Percentiles rank a stretch among this genome's conserved stretches.
Evolutionary conservation across 345 rosid genomes (phyloP).

Genomic region (Anastatica hierochuntica): DNA sequence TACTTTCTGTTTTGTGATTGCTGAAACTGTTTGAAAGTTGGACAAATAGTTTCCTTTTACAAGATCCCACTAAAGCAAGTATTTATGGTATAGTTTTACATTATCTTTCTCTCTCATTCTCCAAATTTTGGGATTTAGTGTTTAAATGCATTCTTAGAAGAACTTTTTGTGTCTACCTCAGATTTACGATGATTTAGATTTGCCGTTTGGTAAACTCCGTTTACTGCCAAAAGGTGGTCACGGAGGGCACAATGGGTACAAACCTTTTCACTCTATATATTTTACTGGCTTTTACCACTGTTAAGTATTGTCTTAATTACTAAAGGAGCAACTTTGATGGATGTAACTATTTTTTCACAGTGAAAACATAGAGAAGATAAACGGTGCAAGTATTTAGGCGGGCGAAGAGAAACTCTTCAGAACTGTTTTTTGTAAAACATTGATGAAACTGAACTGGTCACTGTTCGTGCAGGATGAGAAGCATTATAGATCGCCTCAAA

Average conservation of each 20-base stretch:
- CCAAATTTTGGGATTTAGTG: too few species aligned
- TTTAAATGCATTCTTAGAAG: neutral
- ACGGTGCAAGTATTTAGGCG: too few species aligned
- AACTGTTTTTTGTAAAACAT: too few species aligned
- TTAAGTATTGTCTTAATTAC: neutral
- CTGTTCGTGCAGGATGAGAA: conserved; percentile 64
- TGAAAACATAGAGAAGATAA: too few species aligned
- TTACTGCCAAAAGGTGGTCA: conserved; percentile 98
- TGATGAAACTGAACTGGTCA: neutral
- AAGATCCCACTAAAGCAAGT: conserved; percentile 93
- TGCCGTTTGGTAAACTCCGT: conserved; percentile 82
- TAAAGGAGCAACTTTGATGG: neutral
- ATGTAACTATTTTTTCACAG: neutral
- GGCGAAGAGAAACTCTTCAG: neutral
- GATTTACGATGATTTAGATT: conserved; percentile 91
- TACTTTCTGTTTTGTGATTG: conserved; percentile 11
- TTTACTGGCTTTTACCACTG: neutral
- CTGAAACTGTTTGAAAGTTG: conserved; percentile 50
- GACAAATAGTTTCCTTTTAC: conserved; percentile 70
- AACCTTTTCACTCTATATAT: neutral
- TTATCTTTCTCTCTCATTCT: conserved; percentile 2
- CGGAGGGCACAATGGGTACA: conserved; percentile 96
- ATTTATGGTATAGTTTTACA: conserved; percentile 51
- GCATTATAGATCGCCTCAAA: conserved; percentile 77
- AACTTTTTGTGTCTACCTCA: conserved; percentile 19